Percentiles rank a stretch among this genome's conserved stretches.
Conservation (phyloP, 2,329 filamentous ascomycete species). For the Microsporum audouinii region DNA sequence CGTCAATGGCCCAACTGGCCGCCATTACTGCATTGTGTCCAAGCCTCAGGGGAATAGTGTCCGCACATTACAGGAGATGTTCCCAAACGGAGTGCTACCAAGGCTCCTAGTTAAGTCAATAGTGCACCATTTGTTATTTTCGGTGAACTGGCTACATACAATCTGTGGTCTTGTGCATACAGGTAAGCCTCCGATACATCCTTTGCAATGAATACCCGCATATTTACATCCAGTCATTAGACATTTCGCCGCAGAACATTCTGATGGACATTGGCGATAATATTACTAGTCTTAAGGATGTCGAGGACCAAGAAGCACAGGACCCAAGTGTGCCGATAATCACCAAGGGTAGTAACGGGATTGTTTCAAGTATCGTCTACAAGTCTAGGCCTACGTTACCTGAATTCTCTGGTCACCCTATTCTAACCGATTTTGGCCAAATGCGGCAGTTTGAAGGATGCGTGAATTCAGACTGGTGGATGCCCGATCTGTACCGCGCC, state of each 20-base stretch:
- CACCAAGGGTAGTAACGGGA: conserved; percentile 3
- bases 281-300: conserved; percentile 7
- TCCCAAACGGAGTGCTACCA: conserved; percentile 16
- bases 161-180: conserved; percentile 16
- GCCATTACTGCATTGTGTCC: conserved; percentile 20
- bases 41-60: conserved; percentile 20
- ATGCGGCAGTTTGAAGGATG: conserved; percentile 7
- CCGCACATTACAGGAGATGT: conserved; percentile 16
- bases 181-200: conserved; percentile 8
- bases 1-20: conserved; percentile 9
- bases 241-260: conserved; percentile 14
- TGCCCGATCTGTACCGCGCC: conserved; percentile 20
- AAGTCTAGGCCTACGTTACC: conserved; percentile 7
- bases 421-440: conserved; percentile 20
- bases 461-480: conserved; percentile 15
- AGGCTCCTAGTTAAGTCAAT: conserved; percentile 15
- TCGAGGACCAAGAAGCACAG: conserved; percentile 11
- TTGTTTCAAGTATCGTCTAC: conserved; percentile 8
- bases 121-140: conserved; percentile 14
- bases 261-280: conserved; percentile 8
- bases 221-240: conserved; percentile 3
- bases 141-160: conserved; percentile 15
- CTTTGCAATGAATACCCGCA: neutral
- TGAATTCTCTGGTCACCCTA: conserved; percentile 11
- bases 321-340: conserved; percentile 10